Conservation (phyloP, 345 rosid species). For the Gossypium stocksii region DNA sequence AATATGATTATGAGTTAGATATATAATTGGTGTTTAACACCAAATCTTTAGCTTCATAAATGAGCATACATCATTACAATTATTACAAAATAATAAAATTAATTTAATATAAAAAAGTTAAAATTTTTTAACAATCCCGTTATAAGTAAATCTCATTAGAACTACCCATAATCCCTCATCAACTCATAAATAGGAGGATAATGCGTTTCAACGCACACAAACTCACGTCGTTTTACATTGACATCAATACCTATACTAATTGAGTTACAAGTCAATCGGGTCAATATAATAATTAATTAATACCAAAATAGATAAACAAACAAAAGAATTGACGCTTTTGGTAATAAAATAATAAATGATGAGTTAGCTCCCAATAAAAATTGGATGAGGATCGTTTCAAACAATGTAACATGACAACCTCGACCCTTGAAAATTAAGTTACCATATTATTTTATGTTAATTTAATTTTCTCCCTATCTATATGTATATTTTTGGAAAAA, state of each 20-base stretch:
- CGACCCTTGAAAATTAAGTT: not conserved
- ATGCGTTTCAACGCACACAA: rapidly evolving
- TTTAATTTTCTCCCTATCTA: not conserved
- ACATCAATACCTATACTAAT: no score
- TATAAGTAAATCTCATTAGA: rapidly evolving
- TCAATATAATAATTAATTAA: not conserved
- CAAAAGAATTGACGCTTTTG: not conserved
- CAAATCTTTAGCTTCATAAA: no score
- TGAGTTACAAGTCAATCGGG: no score
- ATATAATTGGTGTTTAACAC: no score
- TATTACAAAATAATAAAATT: no score
- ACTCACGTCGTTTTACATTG: rapidly evolving
- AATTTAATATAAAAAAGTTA: no score
- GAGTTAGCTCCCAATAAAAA: not conserved
- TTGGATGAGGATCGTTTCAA: not conserved
- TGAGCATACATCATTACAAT: no score
- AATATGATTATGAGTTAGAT: no score
- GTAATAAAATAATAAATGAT: not conserved
- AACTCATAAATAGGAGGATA: no score
- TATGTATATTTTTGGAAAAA: not conserved
- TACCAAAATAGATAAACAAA: not conserved
- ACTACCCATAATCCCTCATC: rapidly evolving
- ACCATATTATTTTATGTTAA: no score
- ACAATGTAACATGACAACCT: no score
- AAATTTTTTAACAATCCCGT: no score